phyloP scores from a whole-genome alignment of 371 early-diverging fungal species.

The Apophysomyces elegans region DNA sequence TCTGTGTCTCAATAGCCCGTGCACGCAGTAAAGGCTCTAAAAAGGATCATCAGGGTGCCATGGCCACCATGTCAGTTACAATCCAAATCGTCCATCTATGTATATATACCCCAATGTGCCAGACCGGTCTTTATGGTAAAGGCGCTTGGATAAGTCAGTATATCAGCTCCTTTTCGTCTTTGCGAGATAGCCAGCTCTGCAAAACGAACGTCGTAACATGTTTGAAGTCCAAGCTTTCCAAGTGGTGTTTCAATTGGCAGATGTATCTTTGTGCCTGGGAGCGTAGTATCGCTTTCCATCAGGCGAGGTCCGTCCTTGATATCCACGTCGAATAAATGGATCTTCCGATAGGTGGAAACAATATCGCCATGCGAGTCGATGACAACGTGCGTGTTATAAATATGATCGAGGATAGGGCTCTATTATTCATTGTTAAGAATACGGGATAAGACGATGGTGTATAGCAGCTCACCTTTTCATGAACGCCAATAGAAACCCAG shows the following conservation, averaged over 20 bases:
- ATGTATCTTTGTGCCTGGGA: constrained; percentile 56
- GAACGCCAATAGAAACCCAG: constrained; percentile 82
- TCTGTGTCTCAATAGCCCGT: constrained; percentile 88
- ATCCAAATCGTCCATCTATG: background rate
- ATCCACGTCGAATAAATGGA: constrained; percentile 83
- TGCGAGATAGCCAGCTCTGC: constrained; percentile 70
- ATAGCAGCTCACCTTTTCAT: constrained; percentile 57
- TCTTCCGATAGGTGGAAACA: constrained; percentile 69
- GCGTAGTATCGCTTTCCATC: constrained; percentile 67
- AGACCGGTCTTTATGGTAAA: constrained; percentile 84
- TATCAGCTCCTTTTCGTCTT: constrained; percentile 68
- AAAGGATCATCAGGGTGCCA: background rate
- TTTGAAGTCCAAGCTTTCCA: constrained; percentile 72
- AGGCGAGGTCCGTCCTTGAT: constrained; percentile 63
- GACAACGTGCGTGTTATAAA: constrained; percentile 76
- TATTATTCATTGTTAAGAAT: background rate
- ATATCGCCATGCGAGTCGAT: constrained; percentile 65
- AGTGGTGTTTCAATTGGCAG: constrained; percentile 68
- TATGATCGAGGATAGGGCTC: background rate
- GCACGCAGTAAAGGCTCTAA: constrained; percentile 76
- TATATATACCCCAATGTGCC: constrained; percentile 81
- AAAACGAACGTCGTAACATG: constrained; percentile 88
- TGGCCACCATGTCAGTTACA: background rate
- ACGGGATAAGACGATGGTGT: background rate
- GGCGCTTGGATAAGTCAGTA: constrained; percentile 85